Conservation (phyloP, 106 monocot genomes). For the Dendrobium officinale region DNA sequence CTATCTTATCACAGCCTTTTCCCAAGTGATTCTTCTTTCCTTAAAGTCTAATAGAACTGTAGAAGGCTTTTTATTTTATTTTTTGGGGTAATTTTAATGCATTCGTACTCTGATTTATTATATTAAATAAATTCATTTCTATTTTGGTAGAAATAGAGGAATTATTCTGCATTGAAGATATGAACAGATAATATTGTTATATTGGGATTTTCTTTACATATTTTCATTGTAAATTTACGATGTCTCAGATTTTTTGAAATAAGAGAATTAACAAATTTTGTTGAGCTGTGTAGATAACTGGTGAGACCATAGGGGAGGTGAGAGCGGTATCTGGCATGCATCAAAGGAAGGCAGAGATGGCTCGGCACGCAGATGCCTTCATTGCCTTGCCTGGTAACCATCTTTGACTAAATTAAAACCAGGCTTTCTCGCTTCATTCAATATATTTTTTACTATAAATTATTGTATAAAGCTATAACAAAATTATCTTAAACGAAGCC, state of each 20-base stretch:
- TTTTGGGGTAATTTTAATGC: background rate
- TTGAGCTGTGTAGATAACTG: constrained; percentile 34
- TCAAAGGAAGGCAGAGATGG: constrained; percentile 80
- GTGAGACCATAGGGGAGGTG: constrained; percentile 62
- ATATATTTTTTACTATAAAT: too few species aligned
- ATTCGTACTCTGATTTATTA: background rate
- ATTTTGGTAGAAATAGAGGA: too few species aligned
- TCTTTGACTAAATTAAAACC: background rate
- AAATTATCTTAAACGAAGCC: too few species aligned
- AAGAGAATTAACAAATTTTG: background rate
- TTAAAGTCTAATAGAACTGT: background rate
- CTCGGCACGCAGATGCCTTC: constrained; percentile 72
- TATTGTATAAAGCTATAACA: too few species aligned
- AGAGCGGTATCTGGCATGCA: constrained; percentile 60
- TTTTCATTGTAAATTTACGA: too few species aligned
- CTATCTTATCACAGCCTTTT: background rate
- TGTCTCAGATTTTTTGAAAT: too few species aligned
- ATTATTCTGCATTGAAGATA: background rate
- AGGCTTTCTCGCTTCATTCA: too few species aligned
- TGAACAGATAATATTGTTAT: background rate
- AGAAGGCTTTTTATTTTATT: background rate
- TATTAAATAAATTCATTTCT: background rate
- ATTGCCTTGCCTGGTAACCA: constrained; percentile 65
- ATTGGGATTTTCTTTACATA: background rate
- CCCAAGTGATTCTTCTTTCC: background rate